Conservation (phyloP, 2,329 filamentous ascomycete genomes). For the Orbilia oligospora region DNA sequence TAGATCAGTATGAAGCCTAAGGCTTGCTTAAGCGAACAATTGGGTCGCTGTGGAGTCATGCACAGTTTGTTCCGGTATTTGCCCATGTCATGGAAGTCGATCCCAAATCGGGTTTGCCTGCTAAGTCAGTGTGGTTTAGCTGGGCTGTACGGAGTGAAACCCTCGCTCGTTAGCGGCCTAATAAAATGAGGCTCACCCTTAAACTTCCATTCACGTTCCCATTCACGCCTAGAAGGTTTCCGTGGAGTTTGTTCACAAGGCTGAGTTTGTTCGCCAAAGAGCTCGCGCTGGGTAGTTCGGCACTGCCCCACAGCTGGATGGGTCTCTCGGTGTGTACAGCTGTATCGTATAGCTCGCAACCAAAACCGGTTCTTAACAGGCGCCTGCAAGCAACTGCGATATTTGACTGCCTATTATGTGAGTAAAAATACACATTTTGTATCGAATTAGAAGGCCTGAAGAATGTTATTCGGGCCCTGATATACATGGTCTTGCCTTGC, state of each 20-base stretch:
- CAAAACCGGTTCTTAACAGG: neutral
- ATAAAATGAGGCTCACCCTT: conserved; percentile 26
- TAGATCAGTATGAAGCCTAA: conserved; percentile 35
- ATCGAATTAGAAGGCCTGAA: conserved; percentile 11
- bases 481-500: conserved; percentile 13
- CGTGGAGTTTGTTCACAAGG: conserved; percentile 26
- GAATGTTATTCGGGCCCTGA: conserved; percentile 18
- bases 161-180: conserved; percentile 18
- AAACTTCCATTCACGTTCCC: conserved; percentile 1
- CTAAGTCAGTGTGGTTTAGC: no score
- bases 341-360: no score
- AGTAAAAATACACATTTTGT: neutral
- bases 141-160: conserved; percentile 34
- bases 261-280: conserved; percentile 27
- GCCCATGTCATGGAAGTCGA: conserved; percentile 5
- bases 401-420: conserved; percentile 6
- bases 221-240: conserved; percentile 3
- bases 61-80: conserved; percentile 35
- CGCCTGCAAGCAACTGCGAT: conserved; percentile 24
- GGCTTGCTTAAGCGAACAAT: conserved; percentile 46
- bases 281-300: neutral
- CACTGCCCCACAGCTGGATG: conserved; percentile 25
- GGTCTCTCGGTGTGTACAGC: neutral
- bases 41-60: conserved; percentile 32
- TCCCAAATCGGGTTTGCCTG: conserved; percentile 15